Percentiles rank a stretch among this genome's conserved stretches.
phyloP scores from a whole-genome alignment of 192 early-diverging fungal species.

The Oehlia diaphana region DNA sequence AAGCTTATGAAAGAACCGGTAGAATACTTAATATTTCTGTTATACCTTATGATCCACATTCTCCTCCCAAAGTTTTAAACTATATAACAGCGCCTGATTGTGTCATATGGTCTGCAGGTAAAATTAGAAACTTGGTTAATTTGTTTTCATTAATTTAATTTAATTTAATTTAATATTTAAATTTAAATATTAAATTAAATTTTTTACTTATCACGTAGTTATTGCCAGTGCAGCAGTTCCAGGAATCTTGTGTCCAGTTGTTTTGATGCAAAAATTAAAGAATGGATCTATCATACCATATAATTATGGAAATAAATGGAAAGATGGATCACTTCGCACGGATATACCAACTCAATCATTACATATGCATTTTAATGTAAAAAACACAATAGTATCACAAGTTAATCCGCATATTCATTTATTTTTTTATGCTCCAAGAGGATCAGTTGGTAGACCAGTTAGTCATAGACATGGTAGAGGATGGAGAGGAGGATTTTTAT shows the following conservation, averaged over 20 bases:
- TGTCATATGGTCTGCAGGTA: conserved; percentile 78
- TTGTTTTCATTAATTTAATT: too few relatives aligned
- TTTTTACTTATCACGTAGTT: conserved; percentile 35
- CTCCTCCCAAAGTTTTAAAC: conserved; percentile 82
- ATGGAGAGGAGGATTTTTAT: conserved; percentile 88
- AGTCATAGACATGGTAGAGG: conserved; percentile 66
- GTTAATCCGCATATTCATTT: conserved; percentile 87
- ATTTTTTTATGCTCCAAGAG: conserved; percentile 82
- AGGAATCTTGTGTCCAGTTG: conserved; percentile 78
- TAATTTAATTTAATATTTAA: background rate
- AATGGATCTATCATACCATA: conserved; percentile 71
- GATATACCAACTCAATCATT: conserved; percentile 79
- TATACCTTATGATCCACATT: conserved; percentile 69
- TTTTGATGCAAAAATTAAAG: conserved; percentile 76
- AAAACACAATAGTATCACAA: conserved; percentile 81
- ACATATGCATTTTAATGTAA: conserved; percentile 81
- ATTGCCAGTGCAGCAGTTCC: conserved; percentile 87
- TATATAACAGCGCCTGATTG: conserved; percentile 89
- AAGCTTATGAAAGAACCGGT: conserved; percentile 88
- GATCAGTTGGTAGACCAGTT: conserved; percentile 76
- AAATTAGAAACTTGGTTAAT: background rate
- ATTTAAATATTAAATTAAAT: too few relatives aligned
- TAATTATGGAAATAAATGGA: conserved; percentile 73
- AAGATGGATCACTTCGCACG: conserved; percentile 85
- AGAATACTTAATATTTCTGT: conserved; percentile 85